These are phyloP conservation scores for Plicaturopsis crispa DNA, from an alignment of 768 basidiomycete genomes.

Conservation along the genomic window DNA sequence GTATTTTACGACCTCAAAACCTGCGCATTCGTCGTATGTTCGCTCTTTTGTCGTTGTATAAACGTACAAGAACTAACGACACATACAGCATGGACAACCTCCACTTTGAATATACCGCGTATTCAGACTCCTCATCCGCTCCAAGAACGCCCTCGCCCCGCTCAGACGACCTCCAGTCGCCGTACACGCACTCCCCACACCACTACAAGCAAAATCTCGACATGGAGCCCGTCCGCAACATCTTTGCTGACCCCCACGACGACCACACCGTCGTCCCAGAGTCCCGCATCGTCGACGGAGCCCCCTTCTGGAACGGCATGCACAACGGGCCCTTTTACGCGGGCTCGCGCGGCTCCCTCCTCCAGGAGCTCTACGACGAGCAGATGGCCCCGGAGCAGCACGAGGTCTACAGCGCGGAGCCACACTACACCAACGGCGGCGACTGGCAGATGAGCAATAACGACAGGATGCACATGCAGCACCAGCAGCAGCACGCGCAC, in stretches of 20 bases:
- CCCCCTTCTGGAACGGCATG: constrained; percentile 24
- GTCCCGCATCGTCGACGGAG: constrained; percentile 22
- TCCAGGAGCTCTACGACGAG: constrained; percentile 66
- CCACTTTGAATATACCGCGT: constrained; percentile 56
- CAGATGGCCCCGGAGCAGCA: constrained; percentile 38
- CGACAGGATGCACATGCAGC: constrained; percentile 25
- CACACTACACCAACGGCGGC: constrained; percentile 14
- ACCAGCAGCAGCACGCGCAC: constrained; percentile 13
- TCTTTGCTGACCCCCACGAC: constrained; percentile 41
- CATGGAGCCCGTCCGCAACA: constrained; percentile 38
- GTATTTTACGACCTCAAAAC: too few species aligned
- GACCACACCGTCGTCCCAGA: constrained; percentile 34
- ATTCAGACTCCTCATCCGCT: constrained; percentile 59
- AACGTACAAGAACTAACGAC: too few species aligned
- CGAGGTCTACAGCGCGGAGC: constrained; percentile 25
- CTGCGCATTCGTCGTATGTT: too few species aligned
- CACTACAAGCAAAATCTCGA: constrained; percentile 35
- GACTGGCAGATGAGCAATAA: constrained; percentile 21
- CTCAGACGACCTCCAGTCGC: constrained; percentile 26
- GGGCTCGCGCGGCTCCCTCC: constrained; percentile 44
- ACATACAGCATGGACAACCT: constrained; percentile 38
- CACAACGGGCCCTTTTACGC: constrained; percentile 21
- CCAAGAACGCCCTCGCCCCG: constrained; percentile 72
- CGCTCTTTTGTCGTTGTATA: too few species aligned
- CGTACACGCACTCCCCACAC: constrained; percentile 19